A percentile compares a stretch with the other conserved stretches of the same genome.
Conservation (phyloP, 176 grass and related monocot species). For the bread wheat (Triticum aestivum) region IWGSC_CS_RefSeq_v2.1 NC_057801.1:698195948-698196447, state of each 20-base stretch:
- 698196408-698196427: background rate
- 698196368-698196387: background rate
- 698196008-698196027: slow-evolving; percentile 70
- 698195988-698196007: slow-evolving; percentile 85
- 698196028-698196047: slow-evolving; percentile 71
- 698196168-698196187: slow-evolving; percentile 57
- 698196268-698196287: slow-evolving; percentile 68
- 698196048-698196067: slow-evolving; percentile 39
- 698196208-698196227: slow-evolving; percentile 82
- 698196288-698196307: slow-evolving; percentile 78
- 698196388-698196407: background rate
- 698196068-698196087: slow-evolving; percentile 53
- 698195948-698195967: background rate
- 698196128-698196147: slow-evolving; percentile 78
- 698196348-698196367: slow-evolving; percentile 45
- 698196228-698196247: slow-evolving; percentile 43
- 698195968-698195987: slow-evolving; percentile 50
- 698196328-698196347: slow-evolving; percentile 79
- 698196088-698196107: slow-evolving; percentile 65
- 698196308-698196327: slow-evolving; percentile 62
- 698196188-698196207: slow-evolving; percentile 62
- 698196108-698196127: slow-evolving; percentile 71
- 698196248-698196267: slow-evolving; percentile 76
- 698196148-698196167: slow-evolving; percentile 42
- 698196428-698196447: background rate